Conservation (phyloP, 2,329 filamentous ascomycete species). For the Pseudocercospora macadamiae region DNA sequence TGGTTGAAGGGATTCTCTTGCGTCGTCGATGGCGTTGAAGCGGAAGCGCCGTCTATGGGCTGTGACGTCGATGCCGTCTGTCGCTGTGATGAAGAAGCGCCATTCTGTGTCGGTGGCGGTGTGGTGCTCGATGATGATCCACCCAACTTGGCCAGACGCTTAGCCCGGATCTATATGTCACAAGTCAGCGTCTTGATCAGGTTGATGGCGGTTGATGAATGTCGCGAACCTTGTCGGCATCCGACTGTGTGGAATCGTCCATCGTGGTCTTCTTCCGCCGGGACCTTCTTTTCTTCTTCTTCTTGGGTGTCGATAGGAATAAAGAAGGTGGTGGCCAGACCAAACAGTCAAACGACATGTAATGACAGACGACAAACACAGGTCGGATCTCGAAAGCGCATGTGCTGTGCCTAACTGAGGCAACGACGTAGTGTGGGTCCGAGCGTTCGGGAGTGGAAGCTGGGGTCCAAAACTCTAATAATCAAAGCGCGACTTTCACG, state of each 20-base stretch:
- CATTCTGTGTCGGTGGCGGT: slow-evolving; percentile 16
- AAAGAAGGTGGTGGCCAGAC: slow-evolving; percentile 4
- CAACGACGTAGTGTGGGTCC: slow-evolving; percentile 5
- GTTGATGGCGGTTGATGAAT: slow-evolving; percentile 5
- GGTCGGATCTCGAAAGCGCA: background rate
- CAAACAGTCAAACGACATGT: background rate
- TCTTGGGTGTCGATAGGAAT: background rate
- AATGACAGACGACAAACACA: background rate
- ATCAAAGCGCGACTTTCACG: no score
- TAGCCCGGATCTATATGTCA: slow-evolving; percentile 66
- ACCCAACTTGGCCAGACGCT: slow-evolving; percentile 66
- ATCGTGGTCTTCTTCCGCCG: background rate
- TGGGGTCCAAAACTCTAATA: no score
- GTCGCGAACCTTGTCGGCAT: slow-evolving; percentile 50
- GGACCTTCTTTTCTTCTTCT: background rate
- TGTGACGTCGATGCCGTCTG: slow-evolving; percentile 6
- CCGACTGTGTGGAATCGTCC: slow-evolving; percentile 41
- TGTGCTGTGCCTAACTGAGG: background rate
- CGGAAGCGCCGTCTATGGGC: slow-evolving; percentile 12
- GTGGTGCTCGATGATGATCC: slow-evolving; percentile 34
- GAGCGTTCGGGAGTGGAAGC: no score
- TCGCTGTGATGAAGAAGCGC: slow-evolving; percentile 4
- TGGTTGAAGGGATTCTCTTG: slow-evolving; percentile 31
- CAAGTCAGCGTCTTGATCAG: slow-evolving; percentile 1
- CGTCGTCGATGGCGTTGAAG: slow-evolving; percentile 16